Evolutionary conservation across 768 basidiomycete species (phyloP).

Genomic region (Psilocybe azurescens): DNA sequence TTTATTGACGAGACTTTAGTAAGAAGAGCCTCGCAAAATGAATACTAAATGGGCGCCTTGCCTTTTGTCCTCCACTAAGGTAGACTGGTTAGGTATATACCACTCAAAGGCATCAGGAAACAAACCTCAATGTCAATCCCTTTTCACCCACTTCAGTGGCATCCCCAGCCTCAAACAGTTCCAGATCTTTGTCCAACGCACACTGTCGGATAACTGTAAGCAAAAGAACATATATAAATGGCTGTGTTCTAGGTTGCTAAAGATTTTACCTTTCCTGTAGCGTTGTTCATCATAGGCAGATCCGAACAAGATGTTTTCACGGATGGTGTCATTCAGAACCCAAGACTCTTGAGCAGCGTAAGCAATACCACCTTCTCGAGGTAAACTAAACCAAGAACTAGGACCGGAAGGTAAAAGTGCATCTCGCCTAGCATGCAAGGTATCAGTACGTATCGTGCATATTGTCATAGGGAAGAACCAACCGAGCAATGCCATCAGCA

Average conservation of each 20-base stretch:
- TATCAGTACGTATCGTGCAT: background rate
- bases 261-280: conserved; percentile 58
- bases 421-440: conserved; percentile 51
- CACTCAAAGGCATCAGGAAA: background rate
- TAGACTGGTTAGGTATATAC: background rate
- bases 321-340: conserved; percentile 80
- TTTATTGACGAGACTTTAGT: background rate
- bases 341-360: conserved; percentile 85
- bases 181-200: conserved; percentile 66
- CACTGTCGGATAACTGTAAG: conserved; percentile 50
- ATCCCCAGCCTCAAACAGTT: conserved; percentile 18
- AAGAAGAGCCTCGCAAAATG: background rate
- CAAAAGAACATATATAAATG: background rate
- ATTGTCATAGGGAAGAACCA: background rate
- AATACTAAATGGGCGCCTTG: background rate
- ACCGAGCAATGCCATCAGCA: conserved; percentile 64
- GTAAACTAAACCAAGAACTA: conserved; percentile 69
- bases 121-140: conserved; percentile 16
- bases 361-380: conserved; percentile 67
- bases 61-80: conserved; percentile 17
- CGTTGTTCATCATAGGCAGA: conserved; percentile 72
- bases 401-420: conserved; percentile 57
- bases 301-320: conserved; percentile 83
- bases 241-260: background rate
- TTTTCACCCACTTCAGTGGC: conserved; percentile 20